Evolutionary conservation across 73 alveolate species (phyloP).

Genomic region (Uronychia binucleata): DNA sequence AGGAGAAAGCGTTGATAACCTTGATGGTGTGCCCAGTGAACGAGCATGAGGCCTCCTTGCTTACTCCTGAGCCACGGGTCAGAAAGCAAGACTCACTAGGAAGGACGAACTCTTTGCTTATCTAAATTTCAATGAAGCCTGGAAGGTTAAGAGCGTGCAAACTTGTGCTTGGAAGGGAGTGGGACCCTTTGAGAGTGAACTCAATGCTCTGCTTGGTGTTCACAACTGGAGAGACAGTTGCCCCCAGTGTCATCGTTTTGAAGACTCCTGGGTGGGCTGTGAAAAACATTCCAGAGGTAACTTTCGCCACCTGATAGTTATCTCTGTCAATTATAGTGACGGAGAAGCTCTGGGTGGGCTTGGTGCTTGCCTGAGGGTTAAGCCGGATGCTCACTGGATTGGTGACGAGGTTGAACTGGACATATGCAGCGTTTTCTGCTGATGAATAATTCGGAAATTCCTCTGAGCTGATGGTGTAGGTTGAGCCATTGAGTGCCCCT

Average conservation of each 20-base stretch:
- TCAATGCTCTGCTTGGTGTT: not conserved
- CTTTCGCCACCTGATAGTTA: not conserved
- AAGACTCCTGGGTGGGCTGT: conserved; percentile 10
- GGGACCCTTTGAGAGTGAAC: not conserved
- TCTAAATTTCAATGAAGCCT: no score
- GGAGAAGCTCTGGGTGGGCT: conserved; percentile 38
- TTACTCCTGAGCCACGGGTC: no score
- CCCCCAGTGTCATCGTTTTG: not conserved
- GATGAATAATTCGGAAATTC: conserved; percentile 31
- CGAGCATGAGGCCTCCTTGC: no score
- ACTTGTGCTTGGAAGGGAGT: no score
- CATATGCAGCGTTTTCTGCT: conserved; percentile 13
- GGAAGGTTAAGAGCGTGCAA: no score
- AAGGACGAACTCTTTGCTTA: no score
- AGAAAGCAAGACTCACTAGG: no score
- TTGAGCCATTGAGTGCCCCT: conserved; percentile 2
- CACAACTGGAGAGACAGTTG: not conserved
- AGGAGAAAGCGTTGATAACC: not conserved
- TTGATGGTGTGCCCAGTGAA: not conserved
- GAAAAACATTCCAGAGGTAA: not conserved
- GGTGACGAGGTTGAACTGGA: conserved; percentile 15
- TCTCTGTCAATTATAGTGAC: conserved; percentile 12
- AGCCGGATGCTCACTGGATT: conserved; percentile 21
- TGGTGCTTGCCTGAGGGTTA: not conserved
- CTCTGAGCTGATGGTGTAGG: conserved; percentile 29